Percentiles rank a stretch among this genome's conserved stretches.
These are phyloP conservation scores for Cenchrus purpureus DNA, from an alignment of 176 grass and related monocot species.

Conservation along the genomic window DNA sequence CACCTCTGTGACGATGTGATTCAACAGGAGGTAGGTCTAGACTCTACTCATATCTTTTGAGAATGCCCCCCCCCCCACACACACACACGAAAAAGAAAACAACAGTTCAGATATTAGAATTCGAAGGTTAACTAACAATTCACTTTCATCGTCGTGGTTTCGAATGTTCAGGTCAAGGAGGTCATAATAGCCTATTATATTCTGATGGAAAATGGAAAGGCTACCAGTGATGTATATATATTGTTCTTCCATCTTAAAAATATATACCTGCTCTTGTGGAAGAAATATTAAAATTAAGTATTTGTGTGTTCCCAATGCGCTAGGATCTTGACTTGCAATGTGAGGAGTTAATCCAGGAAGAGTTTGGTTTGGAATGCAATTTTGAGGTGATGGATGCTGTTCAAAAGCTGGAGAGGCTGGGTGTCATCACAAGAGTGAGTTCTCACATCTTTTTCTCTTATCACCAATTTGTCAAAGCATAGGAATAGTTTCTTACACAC, in stretches of 20 bases:
- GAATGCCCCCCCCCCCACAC: no score
- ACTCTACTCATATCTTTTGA: slow-evolving; percentile 17
- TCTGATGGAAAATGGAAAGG: slow-evolving; percentile 98
- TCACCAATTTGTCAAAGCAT: slow-evolving; percentile 3
- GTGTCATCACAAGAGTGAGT: slow-evolving; percentile 90
- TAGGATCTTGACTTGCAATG: slow-evolving; percentile 95
- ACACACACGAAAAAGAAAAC: not conserved
- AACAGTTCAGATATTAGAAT: not conserved
- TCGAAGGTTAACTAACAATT: slow-evolving; percentile 10
- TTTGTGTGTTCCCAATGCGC: slow-evolving; percentile 21
- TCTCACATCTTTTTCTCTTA: slow-evolving; percentile 32
- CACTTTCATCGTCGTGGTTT: slow-evolving; percentile 34
- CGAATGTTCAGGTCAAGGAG: slow-evolving; percentile 79
- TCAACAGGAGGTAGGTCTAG: slow-evolving; percentile 84
- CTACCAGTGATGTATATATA: slow-evolving; percentile 71
- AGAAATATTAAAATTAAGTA: slow-evolving; percentile 1
- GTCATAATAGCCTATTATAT: slow-evolving; percentile 98
- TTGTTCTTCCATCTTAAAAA: not conserved
- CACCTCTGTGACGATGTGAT: slow-evolving; percentile 97
- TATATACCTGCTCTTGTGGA: not conserved
- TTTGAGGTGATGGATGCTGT: slow-evolving; percentile 96
- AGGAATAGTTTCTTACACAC: slow-evolving; percentile 13
- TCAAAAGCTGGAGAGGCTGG: slow-evolving; percentile 90
- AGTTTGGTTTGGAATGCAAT: slow-evolving; percentile 90
- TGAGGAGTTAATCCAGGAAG: slow-evolving; percentile 93